Base-by-base conservation (phyloP, 805 yeast species). In the Maudiozyma turicensis region DNA sequence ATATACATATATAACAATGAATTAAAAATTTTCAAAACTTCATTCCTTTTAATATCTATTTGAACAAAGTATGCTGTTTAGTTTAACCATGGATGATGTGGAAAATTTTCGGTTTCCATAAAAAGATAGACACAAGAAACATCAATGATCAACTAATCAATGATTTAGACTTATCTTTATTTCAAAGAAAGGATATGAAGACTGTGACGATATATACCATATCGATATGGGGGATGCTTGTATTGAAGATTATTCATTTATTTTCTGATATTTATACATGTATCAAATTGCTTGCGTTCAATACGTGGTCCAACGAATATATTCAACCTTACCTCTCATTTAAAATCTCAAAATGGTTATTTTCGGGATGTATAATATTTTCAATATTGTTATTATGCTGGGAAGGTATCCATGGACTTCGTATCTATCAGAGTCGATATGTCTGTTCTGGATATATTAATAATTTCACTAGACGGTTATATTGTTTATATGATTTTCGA, bases 191-290 rank as follows among this genome's bases (percentile, higher is more conserved):
- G 37, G 54, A 52, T n/a, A 50, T 50, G n/a, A 50, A 52, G 34
- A 63, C 66, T 2, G 20, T 58, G 5, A n/a, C 55, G 3, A 52
- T 47, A 45, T 64, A 61, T 42, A 26, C 54, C 7, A 46, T 59
- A 26, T 44, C 54, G n/a, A 50, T 59, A 3, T 53, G 65, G 57
- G 58, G 60, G 8, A 55, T 65, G 66, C 56, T 77, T 29, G 54
- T 76, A n/a, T 63, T 86, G 47, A 72, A 80, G 43, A 60, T 78
- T 13, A 72, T 80, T 0, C 69, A 82, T 49, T 75, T 78, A 45
- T 84, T 72, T 1, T 75, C 85, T 1, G 96, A 88, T 69, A 72
- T 87, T 28, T 88, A 86, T 68, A 86, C 95, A 0, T 80, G 91
- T 63, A 67, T 88, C 49, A 80, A 77, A 56, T 74, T 88, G 40